These are phyloP conservation scores for Wilhelminamyces savonicus DNA, from an alignment of 805 yeast genomes.

Conservation along the genomic window DNA sequence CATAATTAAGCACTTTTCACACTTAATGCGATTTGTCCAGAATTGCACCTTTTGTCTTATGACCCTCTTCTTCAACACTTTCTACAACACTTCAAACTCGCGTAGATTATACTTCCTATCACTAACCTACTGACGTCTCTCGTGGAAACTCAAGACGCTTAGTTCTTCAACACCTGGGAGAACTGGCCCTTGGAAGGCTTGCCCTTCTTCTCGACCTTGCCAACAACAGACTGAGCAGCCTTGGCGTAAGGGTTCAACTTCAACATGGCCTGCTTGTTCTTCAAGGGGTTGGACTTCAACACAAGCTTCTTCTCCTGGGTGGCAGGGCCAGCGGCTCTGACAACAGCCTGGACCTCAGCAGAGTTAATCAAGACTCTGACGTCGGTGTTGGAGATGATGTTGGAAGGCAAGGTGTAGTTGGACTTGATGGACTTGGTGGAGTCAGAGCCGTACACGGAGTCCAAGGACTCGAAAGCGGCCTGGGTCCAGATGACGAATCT, in stretches of 20 bases:
- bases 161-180: slow-evolving; percentile 55
- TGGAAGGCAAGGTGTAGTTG: slow-evolving; percentile 87
- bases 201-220: slow-evolving; percentile 61
- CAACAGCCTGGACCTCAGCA: slow-evolving; percentile 96
- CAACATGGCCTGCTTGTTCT: slow-evolving; percentile 97
- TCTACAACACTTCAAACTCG: too few relatives aligned
- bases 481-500: slow-evolving; percentile 99
- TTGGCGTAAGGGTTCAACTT: slow-evolving; percentile 99
- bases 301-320: slow-evolving; percentile 97
- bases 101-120: too few relatives aligned
- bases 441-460: slow-evolving; percentile 95
- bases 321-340: slow-evolving; percentile 93
- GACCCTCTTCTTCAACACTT: too few relatives aligned
- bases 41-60: too few relatives aligned
- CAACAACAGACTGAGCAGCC: slow-evolving; percentile 89
- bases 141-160: slow-evolving; percentile 17
- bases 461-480: slow-evolving; percentile 94
- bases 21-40: too few relatives aligned
- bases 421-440: slow-evolving; percentile 77
- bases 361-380: slow-evolving; percentile 97
- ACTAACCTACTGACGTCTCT: too few relatives aligned
- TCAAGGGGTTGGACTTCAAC: slow-evolving; percentile 81
- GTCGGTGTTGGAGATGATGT: slow-evolving; percentile 94
- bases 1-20: too few relatives aligned
- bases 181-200: slow-evolving; percentile 70